Base-by-base conservation (phyloP, 2,329 filamentous ascomycete species). In the Diplocarpon rosae region DNA sequence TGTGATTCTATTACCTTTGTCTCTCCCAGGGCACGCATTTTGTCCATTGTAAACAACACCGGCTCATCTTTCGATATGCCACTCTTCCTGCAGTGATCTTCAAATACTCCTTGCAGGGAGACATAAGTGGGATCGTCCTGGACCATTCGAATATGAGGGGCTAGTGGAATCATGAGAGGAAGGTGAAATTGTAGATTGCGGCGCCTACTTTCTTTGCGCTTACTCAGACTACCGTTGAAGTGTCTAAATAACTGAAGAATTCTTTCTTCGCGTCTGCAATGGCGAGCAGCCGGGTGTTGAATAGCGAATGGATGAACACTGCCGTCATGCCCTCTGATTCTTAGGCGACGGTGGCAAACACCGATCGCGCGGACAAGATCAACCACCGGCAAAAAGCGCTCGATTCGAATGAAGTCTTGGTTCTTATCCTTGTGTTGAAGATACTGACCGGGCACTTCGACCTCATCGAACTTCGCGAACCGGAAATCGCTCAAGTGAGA, bases 371-470 rank as follows among this genome's bases (percentile, higher is more conserved):
- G 82, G 34, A 98, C 85, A 42, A 96, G 73, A 56, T 98, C 90
- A 15, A 99, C 88, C 53, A 92, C 85, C 9, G 93, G 89, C 56
- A 98, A 67, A 76, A 98, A 98, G 17, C 90, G 83, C 63, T 98
- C 93, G 53, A 98, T 96, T 37, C 89, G 83, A 53, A 98, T 83
- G 62, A 99, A 98, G 63, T 98, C 92, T 57, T 94, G 88, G 63
- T 98, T 98, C 75, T 96, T 98, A 59, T 99, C 93, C 64, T 92
- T 93, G 67, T 95, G 92, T 61, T 94, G 82, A 51, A 95, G 69
- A 63, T 99, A 99, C 62, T 99, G 92, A 0, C 92, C 92, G 2
- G 93, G 93, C 30, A 99, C 80, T 65, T 99, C 92, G 11, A 99
- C 90, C 58, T 98, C 93, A 59, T 99, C 92, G 55, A 98, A 95